These are phyloP conservation scores for Sutorius australiensis DNA, from an alignment of 768 basidiomycete genomes.

Conservation along the genomic window DNA sequence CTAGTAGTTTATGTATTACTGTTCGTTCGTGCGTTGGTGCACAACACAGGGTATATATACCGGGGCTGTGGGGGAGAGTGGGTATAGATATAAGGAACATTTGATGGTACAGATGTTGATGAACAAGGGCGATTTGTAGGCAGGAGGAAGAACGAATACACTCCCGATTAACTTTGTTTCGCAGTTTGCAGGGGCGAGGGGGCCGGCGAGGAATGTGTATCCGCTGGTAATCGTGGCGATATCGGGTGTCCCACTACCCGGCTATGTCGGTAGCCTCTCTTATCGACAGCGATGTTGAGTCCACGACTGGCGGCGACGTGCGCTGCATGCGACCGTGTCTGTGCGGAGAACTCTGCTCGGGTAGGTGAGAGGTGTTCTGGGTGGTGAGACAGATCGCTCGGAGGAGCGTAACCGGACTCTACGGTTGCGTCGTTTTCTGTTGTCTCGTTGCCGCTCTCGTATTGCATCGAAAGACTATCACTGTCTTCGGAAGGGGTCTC, in stretches of 20 bases:
- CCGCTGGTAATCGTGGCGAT: constrained; percentile 33
- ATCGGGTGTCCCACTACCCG: constrained; percentile 61
- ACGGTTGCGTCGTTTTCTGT: constrained; percentile 53
- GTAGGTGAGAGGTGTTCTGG: constrained; percentile 16
- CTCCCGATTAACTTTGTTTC: constrained; percentile 19
- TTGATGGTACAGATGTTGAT: constrained; percentile 14
- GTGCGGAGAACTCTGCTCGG: constrained; percentile 26
- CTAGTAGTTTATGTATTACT: not conserved
- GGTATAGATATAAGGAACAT: constrained; percentile 28
- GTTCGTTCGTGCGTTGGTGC: not conserved
- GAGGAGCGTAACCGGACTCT: constrained; percentile 41
- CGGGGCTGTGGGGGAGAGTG: constrained; percentile 7
- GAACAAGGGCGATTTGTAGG: not conserved
- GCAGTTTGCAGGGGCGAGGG: constrained; percentile 23
- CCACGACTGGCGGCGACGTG: constrained; percentile 63
- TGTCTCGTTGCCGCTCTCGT: constrained; percentile 74
- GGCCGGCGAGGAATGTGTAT: constrained; percentile 10
- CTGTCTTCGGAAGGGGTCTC: constrained; percentile 67
- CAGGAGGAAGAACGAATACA: not conserved
- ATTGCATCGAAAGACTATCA: constrained; percentile 63
- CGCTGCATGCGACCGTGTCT: constrained; percentile 50
- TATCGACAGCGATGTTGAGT: constrained; percentile 59
- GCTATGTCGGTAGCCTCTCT: constrained; percentile 61
- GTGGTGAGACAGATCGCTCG: constrained; percentile 35
- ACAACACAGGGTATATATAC: constrained; percentile 15